Evolutionary conservation across 2,329 filamentous ascomycete species (phyloP).

Genomic region (Metarhizium rileyi): DNA sequence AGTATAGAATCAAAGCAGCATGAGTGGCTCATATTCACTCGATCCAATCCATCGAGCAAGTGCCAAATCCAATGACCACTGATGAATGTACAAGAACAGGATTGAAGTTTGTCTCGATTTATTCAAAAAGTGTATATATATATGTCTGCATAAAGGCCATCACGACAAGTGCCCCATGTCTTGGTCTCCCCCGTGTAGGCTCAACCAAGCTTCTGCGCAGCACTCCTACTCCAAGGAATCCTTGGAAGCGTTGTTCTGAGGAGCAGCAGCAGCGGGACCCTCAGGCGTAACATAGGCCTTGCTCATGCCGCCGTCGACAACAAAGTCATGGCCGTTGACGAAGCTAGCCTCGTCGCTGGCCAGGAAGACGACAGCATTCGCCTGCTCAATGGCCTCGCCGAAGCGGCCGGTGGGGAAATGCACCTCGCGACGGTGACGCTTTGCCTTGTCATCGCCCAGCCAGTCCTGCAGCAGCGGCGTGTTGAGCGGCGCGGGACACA

Average conservation of each 20-base stretch:
- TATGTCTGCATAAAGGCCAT: too few species aligned
- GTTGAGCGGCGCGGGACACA: conserved; percentile 87
- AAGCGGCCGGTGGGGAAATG: conserved; percentile 86
- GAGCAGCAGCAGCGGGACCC: conserved; percentile 43
- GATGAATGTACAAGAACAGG: too few species aligned
- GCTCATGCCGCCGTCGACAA: conserved; percentile 92
- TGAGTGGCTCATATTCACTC: too few species aligned
- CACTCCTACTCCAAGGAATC: conserved; percentile 28
- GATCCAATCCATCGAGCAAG: too few species aligned
- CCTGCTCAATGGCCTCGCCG: conserved; percentile 89
- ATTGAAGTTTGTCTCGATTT: too few species aligned
- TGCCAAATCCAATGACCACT: too few species aligned
- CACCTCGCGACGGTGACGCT: conserved; percentile 73
- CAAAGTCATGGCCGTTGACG: conserved; percentile 84
- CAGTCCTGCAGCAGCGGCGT: conserved; percentile 88
- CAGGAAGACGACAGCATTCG: conserved; percentile 78
- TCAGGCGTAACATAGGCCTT: conserved; percentile 75
- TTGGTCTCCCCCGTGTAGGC: not conserved
- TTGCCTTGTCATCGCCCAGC: conserved; percentile 77
- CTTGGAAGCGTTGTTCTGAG: conserved; percentile 51
- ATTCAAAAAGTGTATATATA: not conserved
- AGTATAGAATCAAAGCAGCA: not conserved
- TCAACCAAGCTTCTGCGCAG: too few species aligned
- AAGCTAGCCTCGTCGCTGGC: conserved; percentile 84
- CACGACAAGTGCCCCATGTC: not conserved